Evolutionary conservation across 495 filamentous ascomycete genomes (phyloP), one percentile per base, ranked within the genome.

Genomic region (Trichoderma reesei): DNA sequence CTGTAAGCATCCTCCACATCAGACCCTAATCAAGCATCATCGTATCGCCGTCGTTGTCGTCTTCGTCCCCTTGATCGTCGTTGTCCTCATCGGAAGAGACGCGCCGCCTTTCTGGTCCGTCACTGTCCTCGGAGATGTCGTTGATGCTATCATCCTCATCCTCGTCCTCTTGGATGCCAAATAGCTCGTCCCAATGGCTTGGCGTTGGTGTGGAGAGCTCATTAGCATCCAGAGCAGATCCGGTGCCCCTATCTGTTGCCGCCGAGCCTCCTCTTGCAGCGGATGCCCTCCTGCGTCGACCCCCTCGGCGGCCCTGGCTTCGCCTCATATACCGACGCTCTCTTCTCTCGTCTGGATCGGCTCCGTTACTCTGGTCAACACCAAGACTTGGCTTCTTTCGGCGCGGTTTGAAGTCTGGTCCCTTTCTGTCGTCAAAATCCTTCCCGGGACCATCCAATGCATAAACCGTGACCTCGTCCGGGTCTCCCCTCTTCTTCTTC

Each of bases 401-500:
- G n/a, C 65, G 64, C 9, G 75, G 75, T 48, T 79, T 26, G 31
- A 31, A 41, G 8, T 64, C 46, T 10, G 37, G 63, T 0, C 31
- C 46, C n/a, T 60, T 59, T 31, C 37, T 37, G 16, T 59, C 48
- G 33, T 46, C 33, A 20, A 64, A 41, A 11, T 64, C 37, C 11
- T 64, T 56, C 3, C 44, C 44, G n/a, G 54, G 34, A 18, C 36
- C 46, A 56, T 64, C 46, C 42, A 51, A 46, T 38, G 72, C 69
- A 33, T 73, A 69, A 5, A 84, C 69, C 0, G 82, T 83, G 18
- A 84, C 82, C 8, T 79, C 73, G 67, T 86, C 84, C 31, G 46
- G 72, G 72, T 85, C 83, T n/a, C 82, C 81, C 64, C 75, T 79
- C 44, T 75, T 74, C 33, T 73, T 71, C 72, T 86, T 86, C 39